A percentile compares a stretch with the other conserved stretches of the same genome.
phyloP scores from a whole-genome alignment of 257 asterid species.

The Solanum pimpinellifolium region DNA sequence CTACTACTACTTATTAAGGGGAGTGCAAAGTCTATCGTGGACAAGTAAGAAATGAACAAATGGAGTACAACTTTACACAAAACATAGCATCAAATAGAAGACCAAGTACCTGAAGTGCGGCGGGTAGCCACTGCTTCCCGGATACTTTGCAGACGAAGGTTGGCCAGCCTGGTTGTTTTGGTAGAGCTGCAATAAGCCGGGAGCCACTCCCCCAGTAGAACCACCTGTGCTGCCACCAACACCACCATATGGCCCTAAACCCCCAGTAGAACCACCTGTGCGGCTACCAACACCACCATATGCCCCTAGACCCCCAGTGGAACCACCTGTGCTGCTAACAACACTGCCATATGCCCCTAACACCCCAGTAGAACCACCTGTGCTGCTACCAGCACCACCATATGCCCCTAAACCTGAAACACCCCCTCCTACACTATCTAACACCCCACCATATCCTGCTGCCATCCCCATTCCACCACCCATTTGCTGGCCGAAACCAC shows the following conservation, averaged over 20 bases:
- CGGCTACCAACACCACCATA: neutral
- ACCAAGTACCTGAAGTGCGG: conserved; percentile 31
- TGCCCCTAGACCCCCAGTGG: neutral
- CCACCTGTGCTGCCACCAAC: neutral
- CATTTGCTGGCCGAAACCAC: conserved; percentile 24
- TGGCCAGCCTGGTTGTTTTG: conserved; percentile 23
- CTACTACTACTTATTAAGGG: neutral
- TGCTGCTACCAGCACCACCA: neutral
- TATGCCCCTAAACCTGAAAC: conserved; percentile 7
- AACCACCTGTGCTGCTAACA: neutral
- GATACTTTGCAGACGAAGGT: conserved; percentile 20
- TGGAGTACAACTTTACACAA: neutral
- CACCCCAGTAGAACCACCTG: neutral
- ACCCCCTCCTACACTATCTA: conserved; percentile 16
- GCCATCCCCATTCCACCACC: conserved; percentile 11
- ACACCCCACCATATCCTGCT: conserved; percentile 8
- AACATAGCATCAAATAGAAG: neutral
- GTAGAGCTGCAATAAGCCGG: conserved; percentile 36
- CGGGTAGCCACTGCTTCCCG: conserved; percentile 25
- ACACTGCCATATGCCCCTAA: neutral
- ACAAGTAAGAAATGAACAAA: neutral
- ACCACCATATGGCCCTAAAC: neutral
- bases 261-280: neutral
- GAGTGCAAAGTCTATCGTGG: neutral
- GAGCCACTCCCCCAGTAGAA: conserved; percentile 6